Evolutionary conservation across 176 grass and related monocot species (phyloP), one percentile per base, ranked within the genome.

Genomic region (Musa itinerans): DNA sequence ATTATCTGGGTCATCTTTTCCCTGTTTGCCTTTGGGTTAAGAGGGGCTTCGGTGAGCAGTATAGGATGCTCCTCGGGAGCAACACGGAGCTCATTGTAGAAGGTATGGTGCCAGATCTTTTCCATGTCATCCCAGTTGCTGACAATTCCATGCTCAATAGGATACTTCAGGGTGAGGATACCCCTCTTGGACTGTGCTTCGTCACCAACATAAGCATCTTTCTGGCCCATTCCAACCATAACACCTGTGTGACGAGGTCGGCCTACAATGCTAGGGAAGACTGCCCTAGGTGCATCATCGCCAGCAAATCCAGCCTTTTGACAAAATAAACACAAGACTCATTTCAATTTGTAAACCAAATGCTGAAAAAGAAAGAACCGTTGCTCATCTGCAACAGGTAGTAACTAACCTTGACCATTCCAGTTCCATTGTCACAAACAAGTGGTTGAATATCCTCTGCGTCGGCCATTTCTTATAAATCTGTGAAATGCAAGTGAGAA

Each of bases 31-130:
- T 68, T 68, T 68, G 65, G 65, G 26, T 68, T 68, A 68, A 68
- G 65, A 68, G 65, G 65, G 65, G 65, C 65, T 68, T 68, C 65
- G 0, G 65, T 68, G 13, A 68, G 65, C 26, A 68, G 26, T 16
- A 68, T 68, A 9, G 65, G 65, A 34, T 68, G 65, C 25, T 68
- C 65, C 26, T 68, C 65, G 2, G 65, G 65, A 43, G 65, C 65
- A 68, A 68, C 65, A 68, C 65, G 65, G 12, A 68, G 65, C 65
- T 68, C 65, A 34, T 68, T 68, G 26, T 68, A 68, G 65, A 68
- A 68, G 12, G 65, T 68, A 43, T 68, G 65, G 12, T 68, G 65
- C 65, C 65, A 68, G 10, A 68, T 68, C 11, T 68, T 68, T 34
- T 68, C 65, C 65, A 68, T 68, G 15, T 68, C 65, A 9, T 68